Evolutionary conservation across 306 rosid genomes (phyloP).

Genomic region (Hylodesmum podocarpum): DNA sequence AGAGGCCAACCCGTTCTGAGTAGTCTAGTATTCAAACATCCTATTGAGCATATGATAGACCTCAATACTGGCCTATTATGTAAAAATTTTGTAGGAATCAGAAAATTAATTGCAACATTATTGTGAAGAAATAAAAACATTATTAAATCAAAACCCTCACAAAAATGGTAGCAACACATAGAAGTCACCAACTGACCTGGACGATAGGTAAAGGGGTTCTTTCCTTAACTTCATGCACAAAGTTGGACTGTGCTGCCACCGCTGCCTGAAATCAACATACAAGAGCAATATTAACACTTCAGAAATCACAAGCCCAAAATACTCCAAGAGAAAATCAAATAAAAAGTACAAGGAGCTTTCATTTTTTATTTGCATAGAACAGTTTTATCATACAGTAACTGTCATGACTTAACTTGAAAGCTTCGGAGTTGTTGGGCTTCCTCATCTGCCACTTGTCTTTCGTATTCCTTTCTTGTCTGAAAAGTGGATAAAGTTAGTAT

Average conservation of each 20-base stretch:
- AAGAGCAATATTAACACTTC: conserved; percentile 17
- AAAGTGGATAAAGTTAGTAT: neutral
- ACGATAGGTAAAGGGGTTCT: conserved; percentile 43
- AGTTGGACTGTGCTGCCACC: conserved; percentile 57
- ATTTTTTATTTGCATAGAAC: neutral
- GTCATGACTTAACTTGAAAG: conserved; percentile 63
- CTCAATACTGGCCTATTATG: conserved; percentile 5
- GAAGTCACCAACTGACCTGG: conserved; percentile 52
- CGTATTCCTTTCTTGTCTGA: conserved; percentile 83
- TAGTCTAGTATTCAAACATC: conserved; percentile 6
- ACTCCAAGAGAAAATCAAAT: neutral
- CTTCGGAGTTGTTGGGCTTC: conserved; percentile 68
- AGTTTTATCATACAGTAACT: neutral
- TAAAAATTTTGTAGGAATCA: neutral
- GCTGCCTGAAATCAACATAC: conserved; percentile 68
- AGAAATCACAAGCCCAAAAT: neutral
- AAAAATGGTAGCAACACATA: conserved; percentile 1
- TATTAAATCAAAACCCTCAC: neutral
- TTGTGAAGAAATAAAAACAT: neutral
- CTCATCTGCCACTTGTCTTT: conserved; percentile 68
- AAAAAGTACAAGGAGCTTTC: neutral
- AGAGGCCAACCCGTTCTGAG: conserved; percentile 11
- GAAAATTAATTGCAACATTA: conserved; percentile 14
- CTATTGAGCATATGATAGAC: neutral
- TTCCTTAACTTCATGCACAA: conserved; percentile 69